Evolutionary conservation across 2,329 filamentous ascomycete genomes (phyloP).

Genomic region (Huntiella moniliformis): DNA sequence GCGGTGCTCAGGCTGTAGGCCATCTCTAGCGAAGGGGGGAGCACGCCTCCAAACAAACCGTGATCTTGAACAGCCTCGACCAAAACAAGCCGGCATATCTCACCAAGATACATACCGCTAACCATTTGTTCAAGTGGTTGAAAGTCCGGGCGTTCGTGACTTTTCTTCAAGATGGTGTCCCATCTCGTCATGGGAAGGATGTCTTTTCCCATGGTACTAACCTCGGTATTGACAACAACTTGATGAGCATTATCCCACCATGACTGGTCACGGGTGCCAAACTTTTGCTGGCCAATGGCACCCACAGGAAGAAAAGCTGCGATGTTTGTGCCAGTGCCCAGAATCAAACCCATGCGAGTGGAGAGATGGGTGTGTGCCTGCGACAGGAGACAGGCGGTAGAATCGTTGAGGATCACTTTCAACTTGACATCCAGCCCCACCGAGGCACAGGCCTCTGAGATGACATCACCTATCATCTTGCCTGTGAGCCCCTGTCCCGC

Average conservation of each 20-base stretch:
- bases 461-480: conserved; percentile 39
- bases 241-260: conserved; percentile 42
- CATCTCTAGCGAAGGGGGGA: conserved; percentile 32
- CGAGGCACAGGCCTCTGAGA: conserved; percentile 33
- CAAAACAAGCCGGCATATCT: conserved; percentile 39
- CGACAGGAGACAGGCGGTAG: conserved; percentile 45
- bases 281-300: conserved; percentile 35
- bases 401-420: conserved; percentile 47
- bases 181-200: conserved; percentile 42
- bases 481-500: conserved; percentile 39
- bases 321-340: conserved; percentile 49
- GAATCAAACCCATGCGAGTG: conserved; percentile 44
- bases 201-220: conserved; percentile 45
- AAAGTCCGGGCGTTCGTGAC: conserved; percentile 37
- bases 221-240: conserved; percentile 48
- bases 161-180: conserved; percentile 34
- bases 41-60: conserved; percentile 34
- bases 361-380: conserved; percentile 39
- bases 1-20: conserved; percentile 43
- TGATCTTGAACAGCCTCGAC: conserved; percentile 38
- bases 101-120: conserved; percentile 47
- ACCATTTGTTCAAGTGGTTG: conserved; percentile 45
- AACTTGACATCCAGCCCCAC: conserved; percentile 35
- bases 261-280: conserved; percentile 31
- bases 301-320: conserved; percentile 43